A percentile compares a stretch with the other conserved stretches of the same genome.
Evolutionary conservation across 345 rosid genomes (phyloP).

Genomic region (Eutrema japonicum): DNA sequence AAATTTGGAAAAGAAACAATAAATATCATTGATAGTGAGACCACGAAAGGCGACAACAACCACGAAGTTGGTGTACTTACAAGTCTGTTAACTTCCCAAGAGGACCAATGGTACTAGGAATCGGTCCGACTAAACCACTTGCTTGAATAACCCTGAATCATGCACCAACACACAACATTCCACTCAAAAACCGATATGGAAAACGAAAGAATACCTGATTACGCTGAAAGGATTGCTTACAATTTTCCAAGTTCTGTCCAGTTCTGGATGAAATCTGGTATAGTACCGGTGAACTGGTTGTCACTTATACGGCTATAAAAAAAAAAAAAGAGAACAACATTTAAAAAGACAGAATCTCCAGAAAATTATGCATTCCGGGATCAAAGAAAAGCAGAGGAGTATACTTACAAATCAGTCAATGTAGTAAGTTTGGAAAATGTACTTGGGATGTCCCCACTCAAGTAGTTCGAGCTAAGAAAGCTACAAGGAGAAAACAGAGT

Average conservation of each 20-base stretch:
- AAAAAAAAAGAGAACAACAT: not conserved
- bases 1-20: constrained; percentile 11
- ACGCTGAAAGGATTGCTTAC: constrained; percentile 46
- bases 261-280: constrained; percentile 61
- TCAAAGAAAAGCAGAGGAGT: not conserved
- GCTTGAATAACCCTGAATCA: constrained; percentile 50
- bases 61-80: constrained; percentile 33
- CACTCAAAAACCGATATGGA: not conserved
- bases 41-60: not conserved
- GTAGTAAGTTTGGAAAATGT: constrained; percentile 52
- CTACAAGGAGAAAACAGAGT: constrained; percentile 42
- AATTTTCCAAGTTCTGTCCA: constrained; percentile 51
- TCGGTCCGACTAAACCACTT: constrained; percentile 63
- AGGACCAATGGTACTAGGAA: constrained; percentile 46
- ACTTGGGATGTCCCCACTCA: constrained; percentile 54
- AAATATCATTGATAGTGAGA: constrained; percentile 3
- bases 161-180: not conserved
- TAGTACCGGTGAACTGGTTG: constrained; percentile 53
- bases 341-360: not conserved
- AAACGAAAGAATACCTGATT: not conserved
- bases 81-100: constrained; percentile 39
- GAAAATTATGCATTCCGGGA: not conserved
- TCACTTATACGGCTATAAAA: constrained; percentile 54
- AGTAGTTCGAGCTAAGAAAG: constrained; percentile 54
- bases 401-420: constrained; percentile 55